Evolutionary conservation across 345 rosid genomes (phyloP), one percentile per base, ranked within the genome.

Genomic region (Aegle marmelos): DNA sequence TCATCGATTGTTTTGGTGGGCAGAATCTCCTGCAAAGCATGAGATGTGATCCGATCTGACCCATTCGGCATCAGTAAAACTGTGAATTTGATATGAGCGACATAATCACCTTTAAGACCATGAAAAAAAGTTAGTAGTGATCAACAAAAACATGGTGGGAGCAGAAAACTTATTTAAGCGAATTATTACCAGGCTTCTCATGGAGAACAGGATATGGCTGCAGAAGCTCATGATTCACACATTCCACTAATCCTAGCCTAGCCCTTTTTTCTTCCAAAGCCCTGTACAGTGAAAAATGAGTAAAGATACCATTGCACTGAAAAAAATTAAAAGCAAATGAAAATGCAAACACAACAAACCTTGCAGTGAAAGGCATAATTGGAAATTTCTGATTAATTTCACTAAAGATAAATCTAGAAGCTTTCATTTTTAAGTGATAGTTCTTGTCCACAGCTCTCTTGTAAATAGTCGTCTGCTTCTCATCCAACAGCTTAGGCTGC

Each of bases 201-300:
- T 94, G 91, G 64, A 97, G 98, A 34, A 94, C 98, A 54, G 98
- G 99, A 75, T 94, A 97, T 69, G 98, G 96, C 81, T 97, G 98
- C 86, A 97, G 76, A 70, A 90, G 98, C 2, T 94, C 99, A 36
- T 97, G 99, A 83, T 91, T 97, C 79, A 97, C 96, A 77, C 99
- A 97, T 87, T 97, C 99, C 19, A 94, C 93, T 59, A 97, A 86
- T 73, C 98, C 98, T 48, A 97, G 86, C 56, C 98, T 87, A 60
- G 97, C 99, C 83, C 98, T 90, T 81, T 97, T 97, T 89, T 97
- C 99, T 86, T 97, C 99, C 66, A 97, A 83, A 25, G 97, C 97
- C 90, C 99, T 97, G 62, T 25, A 45, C 17, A 9, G 24, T 24
- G 27, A 45, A 57, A 24, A 58, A 56, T 53, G 4, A 45, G 6